Evolutionary conservation across 164 flowering plant genomes (phyloP), one percentile per base, ranked within the genome.

Genomic region (Piper longum): DNA sequence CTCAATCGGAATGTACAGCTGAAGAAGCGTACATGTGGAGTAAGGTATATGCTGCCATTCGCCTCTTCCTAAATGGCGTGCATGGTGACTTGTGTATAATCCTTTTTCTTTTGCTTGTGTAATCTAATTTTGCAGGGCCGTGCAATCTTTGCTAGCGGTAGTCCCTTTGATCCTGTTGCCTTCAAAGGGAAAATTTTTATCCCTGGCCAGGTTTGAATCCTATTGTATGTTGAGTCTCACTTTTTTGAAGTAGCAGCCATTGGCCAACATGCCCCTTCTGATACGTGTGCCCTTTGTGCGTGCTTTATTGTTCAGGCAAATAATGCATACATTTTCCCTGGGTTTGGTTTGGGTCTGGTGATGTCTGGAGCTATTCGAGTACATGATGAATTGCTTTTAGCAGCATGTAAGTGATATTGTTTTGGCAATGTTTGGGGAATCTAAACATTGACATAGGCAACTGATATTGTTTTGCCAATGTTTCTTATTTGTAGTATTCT

Each of bases 281-380:
- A n/a, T 26, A 26, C 36, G 36, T 26, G 36, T 26, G 36, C 48
- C 8, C 45, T 17, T 43, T 64, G 1, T 17, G 18, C 14, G 48
- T 45, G 9, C 16, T 48, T 36, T 67, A 41, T 5, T 26, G 36
- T 58, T 58, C 80, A 92, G 98, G 74, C 96, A 62, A 92, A 92
- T 71, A 93, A 90, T 73, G 96, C 96, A 41, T 93, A 93, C 69
- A 93, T 93, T 12, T 93, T 93, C 77, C 97, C 98, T 44, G 98
- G 98, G 66, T 80, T 93, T 67, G 98, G 98, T 64, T 58, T 93
- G 68, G 98, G 98, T 66, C 56, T 92, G 79, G 83, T 89, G 56
- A 89, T 89, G 8, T 85, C 91, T 36, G 98, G 98, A 65, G 88
- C 97, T 9, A 93, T 88, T 61, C 90, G 96, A n/a, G 91, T 92